Conservation (phyloP, 2,329 filamentous ascomycete genomes). For the Sclerotinia borealis region DNA sequence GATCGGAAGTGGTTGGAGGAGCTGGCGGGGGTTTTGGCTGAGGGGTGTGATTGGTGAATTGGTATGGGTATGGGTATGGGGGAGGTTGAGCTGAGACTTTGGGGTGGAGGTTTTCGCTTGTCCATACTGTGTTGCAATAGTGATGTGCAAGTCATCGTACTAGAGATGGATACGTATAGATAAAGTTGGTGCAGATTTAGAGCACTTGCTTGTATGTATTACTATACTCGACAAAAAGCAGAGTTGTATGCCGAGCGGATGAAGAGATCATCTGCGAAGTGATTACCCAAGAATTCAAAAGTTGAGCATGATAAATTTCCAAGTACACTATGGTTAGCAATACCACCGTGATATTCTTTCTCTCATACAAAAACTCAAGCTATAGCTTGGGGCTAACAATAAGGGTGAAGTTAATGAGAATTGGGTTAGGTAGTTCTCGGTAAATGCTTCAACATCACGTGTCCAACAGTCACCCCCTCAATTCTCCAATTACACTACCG, state of each 20-base stretch:
- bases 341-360: background rate
- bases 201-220: background rate
- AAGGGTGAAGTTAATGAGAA: background rate
- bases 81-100: no score
- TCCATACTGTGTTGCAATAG: background rate
- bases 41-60: constrained; percentile 59
- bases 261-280: background rate
- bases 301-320: background rate
- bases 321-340: background rate
- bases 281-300: background rate
- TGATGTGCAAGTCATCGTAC: background rate
- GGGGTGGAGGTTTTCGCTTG: background rate
- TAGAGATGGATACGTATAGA: background rate
- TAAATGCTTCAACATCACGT: no score
- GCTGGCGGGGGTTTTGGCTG: constrained; percentile 53
- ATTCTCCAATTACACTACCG: no score
- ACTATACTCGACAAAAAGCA: background rate
- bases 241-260: background rate
- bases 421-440: background rate
- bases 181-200: background rate
- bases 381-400: no score
- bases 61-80: no score
- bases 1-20: constrained; percentile 62
- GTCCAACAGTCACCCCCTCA: background rate
- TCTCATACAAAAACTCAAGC: background rate